These are phyloP conservation scores for Pinus tabuliformis DNA, from an alignment of 75 land plant genomes.

Conservation along the genomic window DNA sequence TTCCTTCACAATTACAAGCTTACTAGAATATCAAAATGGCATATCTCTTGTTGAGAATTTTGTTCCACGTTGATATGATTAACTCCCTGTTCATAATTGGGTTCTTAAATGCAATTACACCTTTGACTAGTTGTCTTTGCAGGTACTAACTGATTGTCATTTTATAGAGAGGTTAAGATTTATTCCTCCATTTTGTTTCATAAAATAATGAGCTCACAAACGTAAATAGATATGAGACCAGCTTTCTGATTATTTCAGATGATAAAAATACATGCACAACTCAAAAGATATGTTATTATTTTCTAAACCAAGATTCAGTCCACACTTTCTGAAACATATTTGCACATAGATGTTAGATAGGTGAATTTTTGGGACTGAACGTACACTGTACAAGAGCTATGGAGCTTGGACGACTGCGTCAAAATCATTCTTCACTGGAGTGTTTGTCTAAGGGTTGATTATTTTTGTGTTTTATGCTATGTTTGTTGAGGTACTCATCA, in stretches of 20 bases:
- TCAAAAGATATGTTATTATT: not conserved
- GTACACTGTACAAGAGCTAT: too few species aligned
- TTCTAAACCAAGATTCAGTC: not conserved
- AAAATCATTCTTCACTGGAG: not conserved
- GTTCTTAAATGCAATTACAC: not conserved
- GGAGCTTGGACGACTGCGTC: not conserved
- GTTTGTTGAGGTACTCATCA: not conserved
- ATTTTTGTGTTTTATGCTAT: not conserved
- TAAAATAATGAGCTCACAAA: not conserved
- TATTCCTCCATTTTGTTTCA: not conserved
- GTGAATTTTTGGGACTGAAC: not conserved
- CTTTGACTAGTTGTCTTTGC: conserved; percentile 1
- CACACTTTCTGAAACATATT: not conserved
- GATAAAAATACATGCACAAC: not conserved
- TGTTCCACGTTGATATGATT: not conserved
- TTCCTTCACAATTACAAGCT: too few species aligned
- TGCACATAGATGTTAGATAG: not conserved
- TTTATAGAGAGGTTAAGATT: not conserved
- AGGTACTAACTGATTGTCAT: not conserved
- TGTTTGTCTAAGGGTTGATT: not conserved
- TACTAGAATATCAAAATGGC: too few species aligned
- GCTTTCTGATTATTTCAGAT: not conserved
- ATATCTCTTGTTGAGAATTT: too few species aligned
- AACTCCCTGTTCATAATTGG: not conserved
- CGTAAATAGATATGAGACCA: not conserved